Evolutionary conservation across 169 alveolate species (phyloP).

Genomic region (Eimeria falciformis): DNA sequence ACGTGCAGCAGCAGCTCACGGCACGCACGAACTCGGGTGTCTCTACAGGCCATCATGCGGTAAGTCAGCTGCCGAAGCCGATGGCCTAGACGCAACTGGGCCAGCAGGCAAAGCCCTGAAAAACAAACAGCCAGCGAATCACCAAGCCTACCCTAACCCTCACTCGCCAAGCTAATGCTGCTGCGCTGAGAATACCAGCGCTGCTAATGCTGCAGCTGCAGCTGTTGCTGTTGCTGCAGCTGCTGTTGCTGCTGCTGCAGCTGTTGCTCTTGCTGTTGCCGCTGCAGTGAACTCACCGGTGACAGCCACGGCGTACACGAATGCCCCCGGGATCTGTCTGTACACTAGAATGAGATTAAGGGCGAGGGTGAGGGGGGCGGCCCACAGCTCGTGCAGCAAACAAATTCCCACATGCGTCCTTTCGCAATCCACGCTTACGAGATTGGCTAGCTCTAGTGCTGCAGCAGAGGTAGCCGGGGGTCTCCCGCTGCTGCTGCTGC

Average conservation of each 20-base stretch:
- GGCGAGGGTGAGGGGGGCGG: constrained; percentile 60
- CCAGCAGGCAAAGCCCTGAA: constrained; percentile 36
- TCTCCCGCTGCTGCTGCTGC: not conserved
- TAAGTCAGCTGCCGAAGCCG: constrained; percentile 55
- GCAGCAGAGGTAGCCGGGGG: constrained; percentile 2
- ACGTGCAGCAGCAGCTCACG: constrained; percentile 54
- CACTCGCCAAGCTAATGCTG: not conserved
- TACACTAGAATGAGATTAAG: constrained; percentile 28
- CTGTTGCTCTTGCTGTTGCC: not conserved
- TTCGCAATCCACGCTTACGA: constrained; percentile 69
- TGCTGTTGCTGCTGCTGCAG: not conserved
- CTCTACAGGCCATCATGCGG: constrained; percentile 68
- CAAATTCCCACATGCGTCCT: constrained; percentile 35
- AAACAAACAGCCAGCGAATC: not conserved
- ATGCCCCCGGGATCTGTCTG: constrained; percentile 51
- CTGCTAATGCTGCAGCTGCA: not conserved
- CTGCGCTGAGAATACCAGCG: not conserved
- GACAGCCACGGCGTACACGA: constrained; percentile 33
- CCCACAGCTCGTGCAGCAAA: constrained; percentile 68
- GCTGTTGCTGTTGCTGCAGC: constrained; percentile 29
- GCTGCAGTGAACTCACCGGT: constrained; percentile 39
- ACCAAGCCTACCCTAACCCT: not conserved
- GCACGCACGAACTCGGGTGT: constrained; percentile 72
- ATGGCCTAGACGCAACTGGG: constrained; percentile 33
- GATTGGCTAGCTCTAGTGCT: constrained; percentile 47